Evolutionary conservation across 768 basidiomycete species (phyloP), one percentile per base, ranked within the genome.

Genomic region (Suillus americanus): DNA sequence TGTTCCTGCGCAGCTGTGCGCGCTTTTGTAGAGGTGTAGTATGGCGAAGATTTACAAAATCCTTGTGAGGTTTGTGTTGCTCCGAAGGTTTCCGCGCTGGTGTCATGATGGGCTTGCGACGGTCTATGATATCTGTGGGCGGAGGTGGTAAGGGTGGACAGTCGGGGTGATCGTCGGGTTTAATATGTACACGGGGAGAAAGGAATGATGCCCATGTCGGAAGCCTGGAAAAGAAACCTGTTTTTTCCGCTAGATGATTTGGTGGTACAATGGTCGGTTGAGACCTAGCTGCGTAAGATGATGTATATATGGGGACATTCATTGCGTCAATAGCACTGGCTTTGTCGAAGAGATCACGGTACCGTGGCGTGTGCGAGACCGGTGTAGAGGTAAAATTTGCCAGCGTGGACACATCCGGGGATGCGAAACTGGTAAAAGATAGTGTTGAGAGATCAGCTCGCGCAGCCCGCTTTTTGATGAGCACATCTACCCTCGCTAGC

Each of bases 151-250:
- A 9, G 77, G 78, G 0, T 3, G 88, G 88, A 10, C 62, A 16
- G 18, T 45, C 45, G 9, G 84, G 79, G 2, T 85, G 84, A 7
- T 87, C 79, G 5, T 85, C 81, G 0, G 79, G 82, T 57, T 45
- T 38, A 2, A 41, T n/a, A 23, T 45, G 23, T 37, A 25, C 14
- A 35, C 23, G 30, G 23, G 33, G 45, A 9, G 33, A 54, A 38
- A 71, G 74, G 0, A 75, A 68, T 10, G 78, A 73, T 69, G 81
- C 83, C 51, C 83, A 79, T 12, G 84, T 71, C 0, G 78, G 78
- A 23, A 86, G 86, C 30, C 88, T 80, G 71, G 88, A 89, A 9
- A 87, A 89, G 70, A 83, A 86, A 51, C 89, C 69, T 69, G 87
- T 80, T 13, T 85, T 84, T 66, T 82, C 86, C 66, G 88, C 77